A percentile compares a stretch with the other conserved stretches of the same genome.
phyloP scores from a whole-genome alignment of 768 basidiomycete genomes.

The Russula foetens region DNA sequence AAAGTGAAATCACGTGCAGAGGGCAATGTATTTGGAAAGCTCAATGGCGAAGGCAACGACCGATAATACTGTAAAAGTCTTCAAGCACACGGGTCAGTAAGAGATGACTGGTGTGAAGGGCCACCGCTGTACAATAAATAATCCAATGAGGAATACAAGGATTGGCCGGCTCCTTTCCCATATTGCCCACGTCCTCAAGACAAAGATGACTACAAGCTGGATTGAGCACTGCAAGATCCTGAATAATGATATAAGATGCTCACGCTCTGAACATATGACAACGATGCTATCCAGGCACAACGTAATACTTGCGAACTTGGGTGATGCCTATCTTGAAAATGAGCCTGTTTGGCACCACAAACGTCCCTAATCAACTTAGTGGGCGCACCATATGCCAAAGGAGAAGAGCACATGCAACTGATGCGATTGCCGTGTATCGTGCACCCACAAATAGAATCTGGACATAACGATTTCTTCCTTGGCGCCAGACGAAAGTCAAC shows the following conservation, averaged over 20 bases:
- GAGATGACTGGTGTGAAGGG: not conserved
- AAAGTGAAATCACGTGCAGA: not conserved
- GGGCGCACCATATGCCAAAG: too few species aligned
- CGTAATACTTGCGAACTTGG: too few species aligned
- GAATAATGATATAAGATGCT: not conserved
- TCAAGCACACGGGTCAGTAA: not conserved
- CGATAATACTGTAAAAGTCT: conserved; percentile 1
- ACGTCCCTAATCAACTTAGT: too few species aligned
- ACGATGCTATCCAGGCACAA: too few species aligned
- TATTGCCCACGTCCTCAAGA: conserved; percentile 25
- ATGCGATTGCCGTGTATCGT: too few species aligned
- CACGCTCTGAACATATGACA: conserved; percentile 5
- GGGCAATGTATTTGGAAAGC: not conserved
- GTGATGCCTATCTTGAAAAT: too few species aligned
- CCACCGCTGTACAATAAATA: not conserved
- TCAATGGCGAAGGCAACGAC: not conserved
- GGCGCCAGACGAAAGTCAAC: conserved; percentile 4
- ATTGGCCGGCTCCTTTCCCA: conserved; percentile 22
- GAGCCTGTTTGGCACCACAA: too few species aligned
- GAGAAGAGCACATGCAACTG: too few species aligned
- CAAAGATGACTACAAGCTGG: conserved; percentile 22
- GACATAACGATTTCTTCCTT: not conserved
- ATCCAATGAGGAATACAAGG: not conserved
- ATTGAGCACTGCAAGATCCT: not conserved
- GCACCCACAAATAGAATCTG: too few species aligned